Base-by-base conservation (phyloP, 768 basidiomycete genomes). In the Boletus barrowsii region DNA sequence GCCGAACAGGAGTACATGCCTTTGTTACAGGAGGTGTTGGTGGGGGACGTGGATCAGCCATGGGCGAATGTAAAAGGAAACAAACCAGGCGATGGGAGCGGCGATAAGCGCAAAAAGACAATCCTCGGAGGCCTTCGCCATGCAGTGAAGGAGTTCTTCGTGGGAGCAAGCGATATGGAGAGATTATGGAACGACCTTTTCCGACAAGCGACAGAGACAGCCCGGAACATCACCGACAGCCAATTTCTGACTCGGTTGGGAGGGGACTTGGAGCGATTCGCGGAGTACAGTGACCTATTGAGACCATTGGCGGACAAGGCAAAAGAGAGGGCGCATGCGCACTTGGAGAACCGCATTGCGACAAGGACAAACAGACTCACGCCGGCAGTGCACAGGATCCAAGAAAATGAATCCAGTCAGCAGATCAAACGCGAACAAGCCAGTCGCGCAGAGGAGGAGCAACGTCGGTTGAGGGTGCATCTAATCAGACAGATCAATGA, bases 401-500 rank as follows among this genome's bases (percentile, higher is more conserved):
- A 62, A 39, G 39, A 47, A 8, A 41, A 58, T 0, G 55, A 50
- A 0, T 57, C 46, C 37, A 18, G 0, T 4, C 36, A 36, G 8
- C 30, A 9, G 11, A 53, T 60, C 40, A 42, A 40, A 17, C 36
- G 17, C 14, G 55, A 60, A 8, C 10, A 42, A 17, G 36, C 1
- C 9, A 56, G 24, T 24, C 29, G 11, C 0, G 62, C 55, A 13
- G 44, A 53, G 2, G 53, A 57, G 40, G 56, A 68, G 1, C 53
- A 29, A 5, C 8, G 37, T 0, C 44, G 36, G 17, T 8, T 66
- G 17, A 66, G 67, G 35, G 17, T 44, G 11, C 8, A 49, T 5
- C 26, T 68, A 13, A 70, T 68, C 47, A 42, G 40, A 17, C 43
- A 54, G 7, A 10, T 70, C 14, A 68, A 68, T 22, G 10, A 9